Conservation (phyloP, 306 rosid genomes). For the Quercus aquifolioides region DNA sequence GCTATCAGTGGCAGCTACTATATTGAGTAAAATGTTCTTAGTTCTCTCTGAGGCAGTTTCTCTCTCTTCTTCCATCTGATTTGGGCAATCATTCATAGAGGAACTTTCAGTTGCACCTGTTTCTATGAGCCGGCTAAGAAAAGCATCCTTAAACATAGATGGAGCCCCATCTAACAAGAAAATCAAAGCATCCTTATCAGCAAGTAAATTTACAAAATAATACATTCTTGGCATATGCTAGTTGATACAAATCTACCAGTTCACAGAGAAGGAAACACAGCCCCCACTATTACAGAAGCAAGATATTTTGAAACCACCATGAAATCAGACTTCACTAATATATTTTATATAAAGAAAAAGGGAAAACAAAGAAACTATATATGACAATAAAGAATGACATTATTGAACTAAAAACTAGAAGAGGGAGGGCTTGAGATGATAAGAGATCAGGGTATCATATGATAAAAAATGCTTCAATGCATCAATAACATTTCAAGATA, state of each 20-base stretch:
- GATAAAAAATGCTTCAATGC: background rate
- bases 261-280: background rate
- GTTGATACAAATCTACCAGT: constrained; percentile 9
- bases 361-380: background rate
- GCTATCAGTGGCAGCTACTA: constrained; percentile 44
- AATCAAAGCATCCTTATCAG: constrained; percentile 22
- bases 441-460: background rate
- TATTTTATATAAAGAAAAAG: background rate
- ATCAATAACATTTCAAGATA: background rate
- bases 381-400: background rate
- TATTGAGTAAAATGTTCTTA: constrained; percentile 41
- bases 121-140: constrained; percentile 71
- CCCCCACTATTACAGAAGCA: background rate
- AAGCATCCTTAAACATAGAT: constrained; percentile 56
- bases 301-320: background rate
- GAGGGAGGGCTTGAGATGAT: background rate
- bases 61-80: constrained; percentile 45
- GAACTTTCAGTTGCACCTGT: constrained; percentile 93
- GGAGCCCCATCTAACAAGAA: constrained; percentile 55
- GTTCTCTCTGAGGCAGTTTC: constrained; percentile 33
- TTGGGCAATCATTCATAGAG: constrained; percentile 32
- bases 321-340: background rate
- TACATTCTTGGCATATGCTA: background rate
- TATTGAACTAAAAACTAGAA: background rate
- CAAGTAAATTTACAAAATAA: constrained; percentile 12